phyloP scores from a whole-genome alignment of 306 rosid genomes.

The Castanea mollissima region DNA sequence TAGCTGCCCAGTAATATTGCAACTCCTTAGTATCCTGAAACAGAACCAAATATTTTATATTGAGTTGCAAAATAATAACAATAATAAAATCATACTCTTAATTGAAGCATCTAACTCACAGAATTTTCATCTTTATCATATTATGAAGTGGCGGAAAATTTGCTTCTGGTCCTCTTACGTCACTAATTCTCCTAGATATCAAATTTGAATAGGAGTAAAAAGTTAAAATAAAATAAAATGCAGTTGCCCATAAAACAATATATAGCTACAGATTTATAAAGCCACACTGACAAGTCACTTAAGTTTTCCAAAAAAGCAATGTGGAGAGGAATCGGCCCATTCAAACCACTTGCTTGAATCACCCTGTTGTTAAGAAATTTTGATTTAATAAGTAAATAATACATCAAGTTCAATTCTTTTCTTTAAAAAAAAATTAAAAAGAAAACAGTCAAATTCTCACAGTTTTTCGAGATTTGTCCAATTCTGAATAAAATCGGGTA shows the following conservation, averaged over 20 bases:
- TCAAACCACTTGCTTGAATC: conserved; percentile 76
- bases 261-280: not conserved
- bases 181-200: conserved; percentile 68
- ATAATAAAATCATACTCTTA: not conserved
- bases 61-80: not conserved
- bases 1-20: conserved; percentile 62
- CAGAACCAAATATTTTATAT: conserved; percentile 16
- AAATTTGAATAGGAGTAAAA: not conserved
- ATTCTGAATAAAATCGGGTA: conserved; percentile 54
- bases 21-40: conserved; percentile 62
- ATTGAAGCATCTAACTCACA: conserved; percentile 52
- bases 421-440: not conserved
- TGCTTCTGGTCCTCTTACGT: conserved; percentile 57
- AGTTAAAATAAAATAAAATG: not conserved
- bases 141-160: conserved; percentile 45
- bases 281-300: conserved; percentile 54
- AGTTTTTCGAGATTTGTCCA: conserved; percentile 50
- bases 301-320: conserved; percentile 41
- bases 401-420: not conserved
- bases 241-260: not conserved
- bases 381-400: conserved; percentile 3
- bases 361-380: conserved; percentile 33
- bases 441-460: conserved; percentile 28
- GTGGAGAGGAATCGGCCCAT: conserved; percentile 69
- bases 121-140: conserved; percentile 23